phyloP scores from a whole-genome alignment of 768 basidiomycete genomes.

The Wakefieldia striispora region DNA sequence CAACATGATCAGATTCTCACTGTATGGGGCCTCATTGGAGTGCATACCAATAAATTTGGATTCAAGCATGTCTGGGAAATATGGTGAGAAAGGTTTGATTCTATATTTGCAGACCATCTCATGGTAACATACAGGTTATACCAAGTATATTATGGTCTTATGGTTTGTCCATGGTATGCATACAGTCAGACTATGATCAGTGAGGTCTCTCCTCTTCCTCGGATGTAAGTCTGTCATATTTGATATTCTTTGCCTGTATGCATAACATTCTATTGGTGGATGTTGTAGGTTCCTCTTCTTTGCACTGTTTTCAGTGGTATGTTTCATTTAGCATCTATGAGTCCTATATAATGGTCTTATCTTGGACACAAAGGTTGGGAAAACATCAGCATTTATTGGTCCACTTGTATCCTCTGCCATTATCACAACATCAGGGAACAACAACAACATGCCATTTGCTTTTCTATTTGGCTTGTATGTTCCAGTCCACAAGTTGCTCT shows the following conservation, averaged over 20 bases:
- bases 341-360: not conserved
- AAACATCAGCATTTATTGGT: constrained; percentile 75
- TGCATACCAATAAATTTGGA: constrained; percentile 70
- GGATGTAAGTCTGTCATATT: constrained; percentile 47
- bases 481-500: not conserved
- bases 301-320: constrained; percentile 68
- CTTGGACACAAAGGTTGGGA: constrained; percentile 48
- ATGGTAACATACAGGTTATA: constrained; percentile 46
- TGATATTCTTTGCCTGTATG: not conserved
- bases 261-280: not conserved
- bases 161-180: constrained; percentile 80
- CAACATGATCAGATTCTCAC: constrained; percentile 48
- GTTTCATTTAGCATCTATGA: constrained; percentile 6
- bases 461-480: constrained; percentile 69
- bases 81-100: constrained; percentile 40
- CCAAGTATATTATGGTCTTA: constrained; percentile 66
- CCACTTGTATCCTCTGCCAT: constrained; percentile 75
- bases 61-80: constrained; percentile 86
- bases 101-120: not conserved
- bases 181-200: constrained; percentile 84
- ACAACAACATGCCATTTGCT: constrained; percentile 76
- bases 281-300: constrained; percentile 63
- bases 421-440: constrained; percentile 63
- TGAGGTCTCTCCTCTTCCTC: constrained; percentile 69
- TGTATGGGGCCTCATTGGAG: constrained; percentile 75